Evolutionary conservation across 140 eudicot genomes (phyloP).

Genomic region (Stevia rebaudiana): DNA sequence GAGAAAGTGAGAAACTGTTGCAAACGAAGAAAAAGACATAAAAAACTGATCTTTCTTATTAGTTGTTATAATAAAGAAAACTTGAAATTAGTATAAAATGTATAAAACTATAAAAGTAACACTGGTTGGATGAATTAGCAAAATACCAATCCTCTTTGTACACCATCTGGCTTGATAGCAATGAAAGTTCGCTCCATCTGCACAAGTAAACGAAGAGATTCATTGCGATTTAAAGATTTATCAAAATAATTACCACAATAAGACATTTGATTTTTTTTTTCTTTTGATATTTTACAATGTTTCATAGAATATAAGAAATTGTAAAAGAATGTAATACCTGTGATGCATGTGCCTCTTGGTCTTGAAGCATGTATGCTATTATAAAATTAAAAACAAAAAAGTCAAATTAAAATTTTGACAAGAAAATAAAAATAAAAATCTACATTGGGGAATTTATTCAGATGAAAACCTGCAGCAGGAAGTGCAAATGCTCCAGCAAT

Average conservation of each 20-base stretch:
- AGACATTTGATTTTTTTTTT: not conserved
- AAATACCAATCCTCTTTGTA: constrained; percentile 88
- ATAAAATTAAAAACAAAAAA: constrained; percentile 14
- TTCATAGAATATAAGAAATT: too few species aligned
- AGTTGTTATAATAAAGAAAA: not conserved
- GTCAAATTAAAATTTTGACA: not conserved
- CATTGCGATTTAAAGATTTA: constrained; percentile 1
- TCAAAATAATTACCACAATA: not conserved
- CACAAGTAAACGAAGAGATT: constrained; percentile 7
- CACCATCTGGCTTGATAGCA: constrained; percentile 99
- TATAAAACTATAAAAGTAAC: not conserved
- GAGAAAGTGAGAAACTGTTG: constrained; percentile 1
- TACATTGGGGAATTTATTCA: not conserved
- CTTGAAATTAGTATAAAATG: not conserved
- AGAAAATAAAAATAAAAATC: not conserved
- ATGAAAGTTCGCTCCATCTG: constrained; percentile 94
- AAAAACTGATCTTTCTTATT: not conserved
- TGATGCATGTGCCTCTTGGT: constrained; percentile 87
- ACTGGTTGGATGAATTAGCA: too few species aligned
- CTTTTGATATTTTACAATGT: too few species aligned
- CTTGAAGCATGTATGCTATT: constrained; percentile 83
- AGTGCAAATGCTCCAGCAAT: constrained; percentile 72
- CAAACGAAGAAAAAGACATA: not conserved
- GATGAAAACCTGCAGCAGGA: constrained; percentile 79
- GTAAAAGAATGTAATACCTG: constrained; percentile 39